A percentile compares a stretch with the other conserved stretches of the same genome.
Evolutionary conservation across 306 rosid species (phyloP).

Genomic region (Pachyrhizus erosus): DNA sequence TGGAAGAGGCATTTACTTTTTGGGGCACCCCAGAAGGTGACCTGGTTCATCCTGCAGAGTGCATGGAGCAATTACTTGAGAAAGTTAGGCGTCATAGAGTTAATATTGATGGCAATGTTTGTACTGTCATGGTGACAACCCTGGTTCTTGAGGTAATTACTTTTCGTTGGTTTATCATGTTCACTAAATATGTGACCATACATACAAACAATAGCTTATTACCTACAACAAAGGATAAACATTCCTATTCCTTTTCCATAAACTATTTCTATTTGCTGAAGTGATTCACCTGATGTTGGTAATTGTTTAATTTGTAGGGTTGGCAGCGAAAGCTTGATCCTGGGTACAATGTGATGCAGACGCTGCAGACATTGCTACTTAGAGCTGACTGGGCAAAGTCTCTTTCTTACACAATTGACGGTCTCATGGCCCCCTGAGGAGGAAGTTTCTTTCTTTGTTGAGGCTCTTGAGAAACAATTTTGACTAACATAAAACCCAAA

Average conservation of each 20-base stretch:
- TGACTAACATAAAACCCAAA: slow-evolving; percentile 52
- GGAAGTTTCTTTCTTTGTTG: slow-evolving; percentile 41
- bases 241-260: background rate
- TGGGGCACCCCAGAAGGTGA: slow-evolving; percentile 99
- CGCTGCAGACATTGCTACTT: slow-evolving; percentile 89
- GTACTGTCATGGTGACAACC: slow-evolving; percentile 97
- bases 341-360: slow-evolving; percentile 83
- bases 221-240: background rate
- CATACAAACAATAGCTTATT: background rate
- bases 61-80: slow-evolving; percentile 98
- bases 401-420: slow-evolving; percentile 94
- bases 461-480: slow-evolving; percentile 61
- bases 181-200: slow-evolving; percentile 19
- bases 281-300: slow-evolving; percentile 40
- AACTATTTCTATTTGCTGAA: slow-evolving; percentile 4
- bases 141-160: slow-evolving; percentile 86
- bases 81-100: slow-evolving; percentile 95
- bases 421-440: slow-evolving; percentile 91
- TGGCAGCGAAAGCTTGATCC: slow-evolving; percentile 99
- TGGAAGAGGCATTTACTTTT: slow-evolving; percentile 74
- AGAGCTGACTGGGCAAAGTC: slow-evolving; percentile 97
- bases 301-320: slow-evolving; percentile 61
- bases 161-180: slow-evolving; percentile 24
- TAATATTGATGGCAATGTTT: slow-evolving; percentile 96
- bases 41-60: slow-evolving; percentile 93